Base-by-base conservation (phyloP, 1,284 basidiomycete species). In the Psilocybe mexicana region DNA sequence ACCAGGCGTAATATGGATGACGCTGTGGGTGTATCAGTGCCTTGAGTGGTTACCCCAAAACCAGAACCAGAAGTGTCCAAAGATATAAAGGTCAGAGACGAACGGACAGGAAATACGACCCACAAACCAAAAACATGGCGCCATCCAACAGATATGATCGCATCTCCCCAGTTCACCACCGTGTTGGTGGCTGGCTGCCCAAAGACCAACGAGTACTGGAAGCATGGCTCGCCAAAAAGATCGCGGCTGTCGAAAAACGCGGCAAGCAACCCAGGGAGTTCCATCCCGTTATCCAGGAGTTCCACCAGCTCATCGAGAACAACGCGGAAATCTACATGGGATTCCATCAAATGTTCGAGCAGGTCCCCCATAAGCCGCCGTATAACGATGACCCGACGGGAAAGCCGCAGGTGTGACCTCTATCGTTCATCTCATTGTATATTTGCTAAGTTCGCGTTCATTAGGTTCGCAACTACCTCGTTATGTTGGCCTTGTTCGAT, bases 341-440 rank as follows among this genome's bases (percentile, higher is more conserved):
- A 5, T 57, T 57, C 43, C 40, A 57, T 24, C 43, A 51, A 30
- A 57, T 57, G 55, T 57, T 57, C 25, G 48, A 57, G 3, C 48
- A 57, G n/a, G 48, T 51, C 10, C 48, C 55, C 6, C 7, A 18
- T 6, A 51, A 51, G 24, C 42, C 48, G 7, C 43, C 49, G 10
- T 57, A 46, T 42, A 28, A 51, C 23, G 40, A 51, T 7, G 48
- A 57, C 23, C 35, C 55, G 2, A 51, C 30, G 7, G 55, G 49
- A 3, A 38, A 51, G 35, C 43, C 33, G 33, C 49, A 51, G 12
- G 49, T 57, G 25, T 25, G 49, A 10, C n/a, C 18, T 26, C 2
- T 8, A 28, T 10, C 6, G 12, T 18, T n/a, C 6, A 18, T n/a
- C 18, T 18, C 44, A n/a, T n/a, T 3, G 23, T 26, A 18, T 33